Conservation (phyloP, 1,284 basidiomycete species). For the Sparassis latifolia region DNA sequence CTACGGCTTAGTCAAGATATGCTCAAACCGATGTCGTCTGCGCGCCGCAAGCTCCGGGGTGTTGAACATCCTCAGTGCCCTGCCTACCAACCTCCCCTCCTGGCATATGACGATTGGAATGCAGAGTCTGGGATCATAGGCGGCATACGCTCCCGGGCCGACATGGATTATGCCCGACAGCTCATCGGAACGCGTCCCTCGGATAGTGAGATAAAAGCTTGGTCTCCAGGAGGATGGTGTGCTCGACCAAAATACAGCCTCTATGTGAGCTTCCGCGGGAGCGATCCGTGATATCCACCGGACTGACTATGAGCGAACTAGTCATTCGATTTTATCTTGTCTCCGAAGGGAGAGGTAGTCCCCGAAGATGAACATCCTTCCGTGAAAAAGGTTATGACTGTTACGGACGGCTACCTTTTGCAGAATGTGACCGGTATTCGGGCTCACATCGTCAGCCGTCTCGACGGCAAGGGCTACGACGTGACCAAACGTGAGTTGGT, state of each 20-base stretch:
- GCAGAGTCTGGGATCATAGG: constrained; percentile 44
- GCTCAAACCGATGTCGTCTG: constrained; percentile 48
- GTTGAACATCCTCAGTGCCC: constrained; percentile 72
- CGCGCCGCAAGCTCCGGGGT: constrained; percentile 55
- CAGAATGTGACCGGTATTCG: constrained; percentile 74
- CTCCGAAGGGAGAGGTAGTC: constrained; percentile 47
- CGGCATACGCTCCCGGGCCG: constrained; percentile 64
- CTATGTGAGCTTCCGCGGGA: constrained; percentile 47
- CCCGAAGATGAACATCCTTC: constrained; percentile 68
- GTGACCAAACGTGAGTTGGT: constrained; percentile 65
- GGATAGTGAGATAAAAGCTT: constrained; percentile 46
- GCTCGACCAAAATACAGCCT: constrained; percentile 60
- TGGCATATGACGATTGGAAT: constrained; percentile 25
- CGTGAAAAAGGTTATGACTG: constrained; percentile 53
- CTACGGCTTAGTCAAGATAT: constrained; percentile 55
- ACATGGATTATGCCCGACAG: constrained; percentile 73
- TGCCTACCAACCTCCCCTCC: constrained; percentile 46
- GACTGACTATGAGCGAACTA: constrained; percentile 19
- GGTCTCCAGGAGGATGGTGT: constrained; percentile 71
- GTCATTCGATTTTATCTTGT: constrained; percentile 78
- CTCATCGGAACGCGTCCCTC: constrained; percentile 49
- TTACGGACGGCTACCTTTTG: constrained; percentile 68
- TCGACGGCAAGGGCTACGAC: constrained; percentile 85
- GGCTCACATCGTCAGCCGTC: constrained; percentile 65
- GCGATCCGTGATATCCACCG: too few relatives aligned